phyloP scores from a whole-genome alignment of 352 stramenopile genomes.

The Hyphochytrium catenoides region DNA sequence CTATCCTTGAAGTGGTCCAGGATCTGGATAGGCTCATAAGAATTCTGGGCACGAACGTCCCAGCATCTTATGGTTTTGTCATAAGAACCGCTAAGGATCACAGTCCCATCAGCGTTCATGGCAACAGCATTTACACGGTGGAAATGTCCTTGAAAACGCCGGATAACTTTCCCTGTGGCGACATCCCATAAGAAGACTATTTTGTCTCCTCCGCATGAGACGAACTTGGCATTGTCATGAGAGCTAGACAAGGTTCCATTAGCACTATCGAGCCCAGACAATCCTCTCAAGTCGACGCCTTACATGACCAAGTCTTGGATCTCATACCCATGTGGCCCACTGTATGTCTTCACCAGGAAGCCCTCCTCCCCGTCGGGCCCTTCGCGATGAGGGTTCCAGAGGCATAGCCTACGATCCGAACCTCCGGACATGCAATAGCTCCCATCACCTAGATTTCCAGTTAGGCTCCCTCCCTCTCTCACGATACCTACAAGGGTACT shows the following conservation, averaged over 20 bases:
- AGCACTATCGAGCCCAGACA: background rate
- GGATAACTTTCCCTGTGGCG: slow-evolving; percentile 46
- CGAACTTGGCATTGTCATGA: slow-evolving; percentile 58
- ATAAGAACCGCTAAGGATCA: slow-evolving; percentile 57
- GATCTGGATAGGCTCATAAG: slow-evolving; percentile 47
- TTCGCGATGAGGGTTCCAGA: slow-evolving; percentile 64
- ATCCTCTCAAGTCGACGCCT: slow-evolving; percentile 5
- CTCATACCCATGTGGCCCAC: slow-evolving; percentile 58
- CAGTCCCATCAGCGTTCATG: slow-evolving; percentile 45
- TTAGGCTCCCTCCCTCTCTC: background rate
- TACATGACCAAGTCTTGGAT: slow-evolving; percentile 67
- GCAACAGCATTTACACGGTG: slow-evolving; percentile 56
- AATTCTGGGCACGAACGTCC: slow-evolving; percentile 47
- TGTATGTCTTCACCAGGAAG: slow-evolving; percentile 55
- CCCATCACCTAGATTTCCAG: slow-evolving; percentile 24
- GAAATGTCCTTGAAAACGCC: slow-evolving; percentile 59
- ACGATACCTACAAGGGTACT: background rate
- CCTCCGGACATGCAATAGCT: slow-evolving; percentile 67
- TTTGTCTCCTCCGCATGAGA: slow-evolving; percentile 56
- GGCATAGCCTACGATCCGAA: slow-evolving; percentile 51
- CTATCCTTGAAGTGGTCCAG: slow-evolving; percentile 65
- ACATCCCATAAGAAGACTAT: slow-evolving; percentile 67
- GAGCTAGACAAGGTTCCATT: slow-evolving; percentile 12
- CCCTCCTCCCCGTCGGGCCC: slow-evolving; percentile 26
- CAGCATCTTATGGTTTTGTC: slow-evolving; percentile 55